Percentiles rank a stretch among this genome's conserved stretches.
Evolutionary conservation across 441 rosid species (phyloP).

Genomic region (Populus tomentosa): DNA sequence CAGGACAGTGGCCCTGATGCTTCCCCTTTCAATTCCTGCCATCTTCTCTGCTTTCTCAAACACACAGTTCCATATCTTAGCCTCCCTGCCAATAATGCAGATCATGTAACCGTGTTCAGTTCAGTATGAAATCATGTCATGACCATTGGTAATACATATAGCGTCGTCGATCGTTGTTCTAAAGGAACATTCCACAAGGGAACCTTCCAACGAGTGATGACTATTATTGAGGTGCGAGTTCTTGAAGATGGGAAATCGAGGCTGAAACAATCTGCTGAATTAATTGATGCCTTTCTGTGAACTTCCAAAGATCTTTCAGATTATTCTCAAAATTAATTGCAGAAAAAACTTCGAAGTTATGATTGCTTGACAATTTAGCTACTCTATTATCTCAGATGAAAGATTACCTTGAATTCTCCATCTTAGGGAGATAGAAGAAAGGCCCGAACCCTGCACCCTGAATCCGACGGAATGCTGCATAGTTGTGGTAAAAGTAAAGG

Average conservation of each 20-base stretch:
- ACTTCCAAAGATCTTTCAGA: not conserved
- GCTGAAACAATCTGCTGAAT: not conserved
- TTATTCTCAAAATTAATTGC: not conserved
- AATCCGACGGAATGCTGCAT: slow-evolving; percentile 49
- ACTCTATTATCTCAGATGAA: not conserved
- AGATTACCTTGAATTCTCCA: slow-evolving; percentile 82
- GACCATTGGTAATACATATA: too few species aligned
- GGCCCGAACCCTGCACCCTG: slow-evolving; percentile 87
- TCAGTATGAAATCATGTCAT: not conserved
- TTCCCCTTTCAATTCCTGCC: slow-evolving; percentile 78
- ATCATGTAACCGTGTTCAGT: not conserved
- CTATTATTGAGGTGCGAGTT: not conserved
- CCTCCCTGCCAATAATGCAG: slow-evolving; percentile 59
- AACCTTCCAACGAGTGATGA: not conserved
- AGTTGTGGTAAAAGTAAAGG: slow-evolving; percentile 80
- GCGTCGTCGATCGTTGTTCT: not conserved
- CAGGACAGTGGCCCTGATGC: slow-evolving; percentile 82
- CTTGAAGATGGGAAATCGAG: not conserved
- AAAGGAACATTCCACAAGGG: not conserved
- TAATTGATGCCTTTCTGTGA: not conserved
- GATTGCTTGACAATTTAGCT: not conserved
- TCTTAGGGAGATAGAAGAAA: slow-evolving; percentile 92
- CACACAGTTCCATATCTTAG: slow-evolving; percentile 84
- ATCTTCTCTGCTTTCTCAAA: slow-evolving; percentile 84
- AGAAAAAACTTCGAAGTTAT: not conserved